Evolutionary conservation across 768 basidiomycete genomes (phyloP), one percentile per base, ranked within the genome.

Genomic region (Saitozyma podzolica): DNA sequence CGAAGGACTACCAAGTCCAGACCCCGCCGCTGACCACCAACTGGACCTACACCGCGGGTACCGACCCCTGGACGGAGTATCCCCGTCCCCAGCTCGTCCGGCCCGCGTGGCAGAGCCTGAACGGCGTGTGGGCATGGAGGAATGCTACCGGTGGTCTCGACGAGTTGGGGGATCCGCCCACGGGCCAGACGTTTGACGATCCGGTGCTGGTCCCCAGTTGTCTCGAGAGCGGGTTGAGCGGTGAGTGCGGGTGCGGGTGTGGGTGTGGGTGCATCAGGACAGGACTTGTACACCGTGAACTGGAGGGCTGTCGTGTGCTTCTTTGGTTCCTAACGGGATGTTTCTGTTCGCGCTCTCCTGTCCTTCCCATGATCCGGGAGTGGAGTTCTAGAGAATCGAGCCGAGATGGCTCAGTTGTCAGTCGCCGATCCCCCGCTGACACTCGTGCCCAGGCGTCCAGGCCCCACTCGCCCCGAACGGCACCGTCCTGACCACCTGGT

Each of bases 21-120:
- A 63, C 50, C 6, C 65, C 65, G 3, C 61, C 61, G n/a, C 51
- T 69, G 20, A 54, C 40, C 8, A 69, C 68, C 16, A 49, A 65
- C 52, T 69, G 68, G 65, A 69, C 68, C 9, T 40, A 63, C 17
- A 58, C 50, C 40, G 64, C 66, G 20, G 64, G 68, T 16, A 64
- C 59, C 3, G 39, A 65, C 42, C 68, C 68, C 20, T 69, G 64
- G 68, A 40, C 53, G 14, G 55, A 69, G 49, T 66, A 69, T 43
- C 68, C 68, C 13, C 65, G 68, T n/a, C 64, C 68, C 16, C 68
- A 69, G 41, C 50, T 63, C n/a, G 55, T 61, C 16, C n/a, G 68
- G 37, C 51, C 60, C 9, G 13, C 50, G 40, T 69, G 65, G 68
- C 61, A 60, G 43, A 56, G 40, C 47, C 47, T 69, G 29, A 69